Evolutionary conservation across 1,284 basidiomycete genomes (phyloP).

Genomic region (Albatrellus sp.): DNA sequence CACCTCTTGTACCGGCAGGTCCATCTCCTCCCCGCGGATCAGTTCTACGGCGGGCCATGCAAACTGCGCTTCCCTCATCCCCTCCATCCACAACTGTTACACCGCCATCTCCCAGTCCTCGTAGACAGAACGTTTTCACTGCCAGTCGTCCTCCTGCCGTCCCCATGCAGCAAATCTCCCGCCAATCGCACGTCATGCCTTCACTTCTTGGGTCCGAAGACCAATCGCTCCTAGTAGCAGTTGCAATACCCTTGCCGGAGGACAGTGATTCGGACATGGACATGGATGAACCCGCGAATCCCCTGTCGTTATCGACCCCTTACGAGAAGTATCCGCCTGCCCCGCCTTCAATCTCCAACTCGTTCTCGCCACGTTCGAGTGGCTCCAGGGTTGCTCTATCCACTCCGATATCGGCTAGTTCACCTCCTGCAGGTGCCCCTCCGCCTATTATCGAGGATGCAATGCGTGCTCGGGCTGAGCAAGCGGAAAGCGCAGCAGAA

Average conservation of each 20-base stretch:
- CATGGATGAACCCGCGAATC: slow-evolving; percentile 30
- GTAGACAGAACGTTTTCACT: not conserved
- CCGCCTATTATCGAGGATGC: slow-evolving; percentile 70
- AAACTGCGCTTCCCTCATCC: slow-evolving; percentile 34
- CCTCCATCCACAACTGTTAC: slow-evolving; percentile 21
- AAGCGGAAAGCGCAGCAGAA: slow-evolving; percentile 80
- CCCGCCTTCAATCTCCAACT: slow-evolving; percentile 18
- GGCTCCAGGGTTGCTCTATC: slow-evolving; percentile 37
- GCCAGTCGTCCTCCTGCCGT: not conserved
- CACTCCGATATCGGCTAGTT: slow-evolving; percentile 40
- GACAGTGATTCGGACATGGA: slow-evolving; percentile 57
- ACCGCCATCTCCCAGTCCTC: slow-evolving; percentile 26
- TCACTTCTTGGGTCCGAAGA: slow-evolving; percentile 27
- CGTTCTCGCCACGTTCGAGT: slow-evolving; percentile 42
- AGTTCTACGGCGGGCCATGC: slow-evolving; percentile 31
- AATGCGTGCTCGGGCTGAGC: slow-evolving; percentile 71
- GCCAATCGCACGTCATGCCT: slow-evolving; percentile 21
- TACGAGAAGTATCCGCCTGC: slow-evolving; percentile 37
- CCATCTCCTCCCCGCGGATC: slow-evolving; percentile 25
- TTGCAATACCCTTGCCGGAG: slow-evolving; percentile 58
- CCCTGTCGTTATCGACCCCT: slow-evolving; percentile 61
- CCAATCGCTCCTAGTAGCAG: slow-evolving; percentile 58
- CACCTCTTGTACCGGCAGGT: slow-evolving; percentile 29
- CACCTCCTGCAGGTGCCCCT: slow-evolving; percentile 23
- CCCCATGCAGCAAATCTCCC: slow-evolving; percentile 7